phyloP scores from a whole-genome alignment of 495 filamentous ascomycete species.

The Xylaria curta region DNA sequence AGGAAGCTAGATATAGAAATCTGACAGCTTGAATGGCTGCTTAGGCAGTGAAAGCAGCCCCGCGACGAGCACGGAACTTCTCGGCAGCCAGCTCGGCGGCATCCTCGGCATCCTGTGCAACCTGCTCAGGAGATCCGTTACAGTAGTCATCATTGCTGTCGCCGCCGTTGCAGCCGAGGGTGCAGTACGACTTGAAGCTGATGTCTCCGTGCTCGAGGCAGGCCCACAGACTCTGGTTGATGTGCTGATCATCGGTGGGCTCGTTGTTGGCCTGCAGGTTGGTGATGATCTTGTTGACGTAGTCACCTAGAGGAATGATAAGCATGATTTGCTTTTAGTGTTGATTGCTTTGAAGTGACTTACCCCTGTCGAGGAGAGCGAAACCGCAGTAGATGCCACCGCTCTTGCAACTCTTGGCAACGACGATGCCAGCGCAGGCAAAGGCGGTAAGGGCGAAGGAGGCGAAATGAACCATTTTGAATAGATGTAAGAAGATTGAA shows the following conservation, averaged over 20 bases:
- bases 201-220: background rate
- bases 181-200: background rate
- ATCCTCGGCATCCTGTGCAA: background rate
- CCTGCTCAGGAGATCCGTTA: background rate
- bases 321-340: background rate
- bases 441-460: background rate
- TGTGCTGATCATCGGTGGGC: background rate
- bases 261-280: background rate
- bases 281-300: background rate
- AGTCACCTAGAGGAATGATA: background rate
- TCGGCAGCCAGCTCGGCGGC: background rate
- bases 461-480: background rate
- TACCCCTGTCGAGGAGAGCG: background rate
- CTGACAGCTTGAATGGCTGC: background rate
- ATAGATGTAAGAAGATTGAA: background rate
- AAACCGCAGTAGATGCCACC: background rate
- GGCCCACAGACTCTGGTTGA: background rate
- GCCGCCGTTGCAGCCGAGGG: background rate
- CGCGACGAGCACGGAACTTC: background rate
- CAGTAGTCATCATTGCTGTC: background rate
- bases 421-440: background rate
- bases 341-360: background rate
- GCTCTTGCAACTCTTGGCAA: background rate
- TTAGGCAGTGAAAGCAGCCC: background rate
- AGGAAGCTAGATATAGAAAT: background rate